Conservation (phyloP, 2,329 filamentous ascomycete genomes). For the Sporothrix mexicana region DNA sequence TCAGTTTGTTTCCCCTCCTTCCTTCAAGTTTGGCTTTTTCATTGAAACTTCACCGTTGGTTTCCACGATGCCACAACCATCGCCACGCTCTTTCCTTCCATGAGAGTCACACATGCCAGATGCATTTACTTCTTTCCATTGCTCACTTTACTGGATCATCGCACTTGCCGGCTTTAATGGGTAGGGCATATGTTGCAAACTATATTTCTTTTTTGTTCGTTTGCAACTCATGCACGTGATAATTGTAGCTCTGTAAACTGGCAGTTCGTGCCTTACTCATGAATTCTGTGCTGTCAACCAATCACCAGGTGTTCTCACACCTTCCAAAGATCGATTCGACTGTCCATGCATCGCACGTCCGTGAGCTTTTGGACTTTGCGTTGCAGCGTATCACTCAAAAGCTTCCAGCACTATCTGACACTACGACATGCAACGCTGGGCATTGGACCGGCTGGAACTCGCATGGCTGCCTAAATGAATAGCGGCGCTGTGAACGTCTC, state of each 20-base stretch:
- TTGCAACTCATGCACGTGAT: constrained; percentile 5
- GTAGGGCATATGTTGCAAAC: neutral
- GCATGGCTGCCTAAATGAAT: constrained; percentile 32
- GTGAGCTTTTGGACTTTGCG: constrained; percentile 11
- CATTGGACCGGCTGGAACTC: neutral
- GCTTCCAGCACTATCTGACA: neutral
- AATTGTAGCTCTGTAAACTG: neutral
- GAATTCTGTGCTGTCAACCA: neutral
- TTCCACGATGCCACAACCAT: neutral
- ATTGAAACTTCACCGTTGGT: neutral
- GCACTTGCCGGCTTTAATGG: constrained; percentile 20
- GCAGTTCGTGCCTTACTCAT: neutral
- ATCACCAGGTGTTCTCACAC: constrained; percentile 6
- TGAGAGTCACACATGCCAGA: neutral
- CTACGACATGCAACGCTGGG: constrained; percentile 18
- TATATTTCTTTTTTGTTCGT: neutral
- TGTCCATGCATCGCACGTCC: constrained; percentile 28
- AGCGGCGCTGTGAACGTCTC: neutral
- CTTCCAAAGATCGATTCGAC: constrained; percentile 26
- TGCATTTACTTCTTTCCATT: neutral
- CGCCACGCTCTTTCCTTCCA: constrained; percentile 8
- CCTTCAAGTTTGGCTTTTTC: too few species aligned
- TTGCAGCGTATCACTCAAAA: neutral
- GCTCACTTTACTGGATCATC: neutral
- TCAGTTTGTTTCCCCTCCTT: constrained; percentile 24